phyloP scores from a whole-genome alignment of 176 grass and related monocot species.

The Puya raimondii region DNA sequence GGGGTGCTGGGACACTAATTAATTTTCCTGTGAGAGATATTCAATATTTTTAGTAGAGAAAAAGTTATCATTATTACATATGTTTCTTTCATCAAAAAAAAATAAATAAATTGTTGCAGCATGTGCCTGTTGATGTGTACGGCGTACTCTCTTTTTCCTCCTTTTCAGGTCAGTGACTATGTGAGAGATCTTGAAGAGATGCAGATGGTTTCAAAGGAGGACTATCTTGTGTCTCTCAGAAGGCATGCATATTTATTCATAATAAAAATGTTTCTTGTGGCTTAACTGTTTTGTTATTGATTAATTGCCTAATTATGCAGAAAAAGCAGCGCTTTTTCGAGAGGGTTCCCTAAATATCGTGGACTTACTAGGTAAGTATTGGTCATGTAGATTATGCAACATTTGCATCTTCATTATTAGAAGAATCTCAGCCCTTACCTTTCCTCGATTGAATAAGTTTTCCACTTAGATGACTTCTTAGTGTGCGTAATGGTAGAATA shows the following conservation, averaged over 20 bases:
- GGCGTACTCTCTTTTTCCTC: constrained; percentile 28
- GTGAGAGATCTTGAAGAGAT: constrained; percentile 99
- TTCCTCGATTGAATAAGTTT: too few species aligned
- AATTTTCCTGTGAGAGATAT: constrained; percentile 89
- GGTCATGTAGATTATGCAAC: neutral
- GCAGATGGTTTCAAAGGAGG: constrained; percentile 94
- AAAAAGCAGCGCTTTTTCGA: constrained; percentile 97
- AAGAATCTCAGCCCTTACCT: too few species aligned
- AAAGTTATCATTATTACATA: neutral
- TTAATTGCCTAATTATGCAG: constrained; percentile 34
- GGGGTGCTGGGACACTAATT: constrained; percentile 96
- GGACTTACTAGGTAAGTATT: constrained; percentile 67
- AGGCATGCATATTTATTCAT: constrained; percentile 47
- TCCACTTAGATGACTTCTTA: too few species aligned
- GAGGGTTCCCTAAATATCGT: constrained; percentile 90
- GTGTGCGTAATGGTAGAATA: too few species aligned
- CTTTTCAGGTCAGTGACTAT: constrained; percentile 88
- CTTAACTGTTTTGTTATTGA: constrained; percentile 39
- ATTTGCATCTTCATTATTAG: neutral
- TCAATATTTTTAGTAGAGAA: neutral
- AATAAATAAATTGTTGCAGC: neutral
- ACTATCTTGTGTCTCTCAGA: constrained; percentile 95
- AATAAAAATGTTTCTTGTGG: constrained; percentile 6
- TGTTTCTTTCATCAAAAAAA: neutral
- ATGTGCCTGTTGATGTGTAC: constrained; percentile 10